Evolutionary conservation across 352 stramenopile genomes (phyloP).

Genomic region (Plasmopara viticola): DNA sequence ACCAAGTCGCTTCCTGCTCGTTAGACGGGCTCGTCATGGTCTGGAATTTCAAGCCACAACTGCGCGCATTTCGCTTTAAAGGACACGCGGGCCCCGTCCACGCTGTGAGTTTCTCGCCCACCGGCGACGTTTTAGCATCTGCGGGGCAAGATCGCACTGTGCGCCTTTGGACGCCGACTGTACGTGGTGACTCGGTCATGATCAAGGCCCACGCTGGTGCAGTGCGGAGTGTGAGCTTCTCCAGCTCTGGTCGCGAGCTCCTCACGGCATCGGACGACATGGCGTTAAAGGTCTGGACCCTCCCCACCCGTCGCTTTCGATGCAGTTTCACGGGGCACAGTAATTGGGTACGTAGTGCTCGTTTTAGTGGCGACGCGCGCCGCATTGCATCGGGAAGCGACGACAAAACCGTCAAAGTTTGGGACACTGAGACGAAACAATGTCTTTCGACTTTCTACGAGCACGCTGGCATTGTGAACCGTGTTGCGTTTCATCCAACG

Average conservation of each 20-base stretch:
- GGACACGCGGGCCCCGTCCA: constrained; percentile 81
- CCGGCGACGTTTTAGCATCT: constrained; percentile 78
- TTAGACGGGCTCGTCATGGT: constrained; percentile 84
- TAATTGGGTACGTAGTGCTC: constrained; percentile 88
- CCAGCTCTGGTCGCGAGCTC: constrained; percentile 61
- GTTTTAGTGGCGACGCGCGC: constrained; percentile 70
- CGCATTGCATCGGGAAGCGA: constrained; percentile 77
- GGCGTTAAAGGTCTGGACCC: constrained; percentile 85
- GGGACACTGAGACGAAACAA: constrained; percentile 79
- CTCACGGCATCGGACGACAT: constrained; percentile 91
- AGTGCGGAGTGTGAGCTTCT: constrained; percentile 83
- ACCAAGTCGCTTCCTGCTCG: constrained; percentile 80
- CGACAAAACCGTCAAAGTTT: constrained; percentile 90
- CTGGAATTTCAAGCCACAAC: constrained; percentile 87
- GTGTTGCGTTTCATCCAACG: constrained; percentile 82
- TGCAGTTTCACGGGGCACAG: constrained; percentile 86
- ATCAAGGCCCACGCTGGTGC: constrained; percentile 68
- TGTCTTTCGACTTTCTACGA: constrained; percentile 85
- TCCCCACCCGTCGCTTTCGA: constrained; percentile 80
- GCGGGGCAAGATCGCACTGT: constrained; percentile 89
- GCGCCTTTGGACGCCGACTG: constrained; percentile 84
- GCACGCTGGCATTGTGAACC: constrained; percentile 75
- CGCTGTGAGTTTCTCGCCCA: constrained; percentile 68
- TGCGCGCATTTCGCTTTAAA: constrained; percentile 73
- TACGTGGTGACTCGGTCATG: constrained; percentile 58